Conservation (phyloP, 768 basidiomycete species). For the Glaciozyma martinii region DNA sequence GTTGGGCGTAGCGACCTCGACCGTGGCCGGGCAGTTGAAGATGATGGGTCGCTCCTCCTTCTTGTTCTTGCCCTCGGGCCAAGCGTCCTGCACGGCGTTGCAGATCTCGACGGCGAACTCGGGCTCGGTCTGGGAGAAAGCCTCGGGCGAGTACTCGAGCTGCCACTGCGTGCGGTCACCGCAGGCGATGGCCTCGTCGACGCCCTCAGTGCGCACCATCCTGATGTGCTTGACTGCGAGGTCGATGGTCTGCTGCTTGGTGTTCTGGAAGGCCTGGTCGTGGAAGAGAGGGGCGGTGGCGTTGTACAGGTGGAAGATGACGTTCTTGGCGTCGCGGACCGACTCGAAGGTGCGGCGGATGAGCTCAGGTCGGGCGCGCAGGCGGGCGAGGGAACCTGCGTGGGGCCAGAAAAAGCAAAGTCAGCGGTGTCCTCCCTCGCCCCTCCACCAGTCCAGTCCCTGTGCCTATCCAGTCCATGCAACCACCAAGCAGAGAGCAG, state of each 20-base stretch:
- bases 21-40: slow-evolving; percentile 95
- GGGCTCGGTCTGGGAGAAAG: slow-evolving; percentile 94
- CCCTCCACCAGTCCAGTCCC: neutral
- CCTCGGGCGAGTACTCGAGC: slow-evolving; percentile 98
- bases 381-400: neutral
- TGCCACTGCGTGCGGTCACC: slow-evolving; percentile 68
- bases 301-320: slow-evolving; percentile 98
- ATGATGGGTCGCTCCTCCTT: slow-evolving; percentile 51
- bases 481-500: slow-evolving; percentile 11
- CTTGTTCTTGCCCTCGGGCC: slow-evolving; percentile 68
- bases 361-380: slow-evolving; percentile 55
- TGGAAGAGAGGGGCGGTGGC: slow-evolving; percentile 92
- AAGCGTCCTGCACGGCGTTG: slow-evolving; percentile 80
- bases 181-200: slow-evolving; percentile 73
- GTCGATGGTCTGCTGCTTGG: slow-evolving; percentile 82
- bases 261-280: slow-evolving; percentile 84
- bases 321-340: slow-evolving; percentile 76
- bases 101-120: slow-evolving; percentile 90
- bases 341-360: slow-evolving; percentile 83
- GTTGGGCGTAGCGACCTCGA: slow-evolving; percentile 94
- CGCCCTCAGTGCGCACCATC: slow-evolving; percentile 70
- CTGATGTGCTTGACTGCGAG: slow-evolving; percentile 82
- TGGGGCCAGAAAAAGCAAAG: neutral
- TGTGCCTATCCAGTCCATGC: too few relatives aligned
- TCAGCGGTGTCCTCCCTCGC: neutral